phyloP scores from a whole-genome alignment of 257 asterid genomes.

The Parsonsia alboflavescens region DNA sequence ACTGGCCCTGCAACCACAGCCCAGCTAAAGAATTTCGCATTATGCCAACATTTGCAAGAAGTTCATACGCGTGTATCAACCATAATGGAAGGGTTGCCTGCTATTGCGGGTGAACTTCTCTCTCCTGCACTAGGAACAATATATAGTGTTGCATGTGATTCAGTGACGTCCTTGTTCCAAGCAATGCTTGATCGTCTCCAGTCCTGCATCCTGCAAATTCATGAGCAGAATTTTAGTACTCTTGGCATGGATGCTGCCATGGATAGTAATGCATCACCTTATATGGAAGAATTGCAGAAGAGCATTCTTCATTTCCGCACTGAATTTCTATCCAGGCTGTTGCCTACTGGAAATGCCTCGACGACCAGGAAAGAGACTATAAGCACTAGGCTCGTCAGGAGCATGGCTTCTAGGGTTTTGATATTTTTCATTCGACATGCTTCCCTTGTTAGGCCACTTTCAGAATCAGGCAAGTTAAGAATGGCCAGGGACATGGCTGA shows the following conservation, averaged over 20 bases:
- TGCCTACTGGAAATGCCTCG: constrained; percentile 51
- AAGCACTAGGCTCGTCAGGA: constrained; percentile 76
- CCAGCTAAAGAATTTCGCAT: constrained; percentile 78
- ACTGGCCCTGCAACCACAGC: constrained; percentile 83
- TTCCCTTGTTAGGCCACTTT: constrained; percentile 81
- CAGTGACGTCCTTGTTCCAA: constrained; percentile 82
- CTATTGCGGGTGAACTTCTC: constrained; percentile 67
- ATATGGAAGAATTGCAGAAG: constrained; percentile 93
- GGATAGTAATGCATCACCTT: constrained; percentile 79
- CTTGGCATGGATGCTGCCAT: constrained; percentile 74
- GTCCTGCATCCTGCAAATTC: constrained; percentile 81
- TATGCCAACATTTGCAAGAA: constrained; percentile 91
- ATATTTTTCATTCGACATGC: constrained; percentile 85
- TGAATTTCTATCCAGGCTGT: constrained; percentile 72
- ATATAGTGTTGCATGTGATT: constrained; percentile 86
- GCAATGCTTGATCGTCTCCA: constrained; percentile 92
- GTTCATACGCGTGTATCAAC: constrained; percentile 68
- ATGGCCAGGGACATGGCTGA: constrained; percentile 99
- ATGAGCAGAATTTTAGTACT: constrained; percentile 71
- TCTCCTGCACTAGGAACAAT: constrained; percentile 81
- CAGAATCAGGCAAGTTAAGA: constrained; percentile 93
- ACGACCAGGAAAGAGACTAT: constrained; percentile 56
- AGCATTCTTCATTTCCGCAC: constrained; percentile 70
- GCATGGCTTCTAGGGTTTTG: constrained; percentile 87
- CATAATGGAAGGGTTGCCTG: constrained; percentile 56